Conservation (phyloP, 2,329 filamentous ascomycete genomes). For the Colletotrichum noveboracense region DNA sequence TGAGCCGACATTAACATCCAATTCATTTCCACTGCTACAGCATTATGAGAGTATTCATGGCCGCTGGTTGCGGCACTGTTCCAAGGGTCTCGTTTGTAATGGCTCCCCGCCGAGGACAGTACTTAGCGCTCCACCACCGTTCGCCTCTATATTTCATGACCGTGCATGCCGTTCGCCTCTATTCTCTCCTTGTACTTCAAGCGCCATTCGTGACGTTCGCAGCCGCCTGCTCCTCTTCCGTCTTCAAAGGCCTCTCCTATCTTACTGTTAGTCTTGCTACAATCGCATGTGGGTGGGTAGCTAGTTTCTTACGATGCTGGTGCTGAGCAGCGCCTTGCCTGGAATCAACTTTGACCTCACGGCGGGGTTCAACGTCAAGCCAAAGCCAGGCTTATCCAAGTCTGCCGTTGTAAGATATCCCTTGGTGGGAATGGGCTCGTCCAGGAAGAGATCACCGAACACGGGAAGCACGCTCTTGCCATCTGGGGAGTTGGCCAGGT, state of each 20-base stretch:
- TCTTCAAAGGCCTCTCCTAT: slow-evolving; percentile 12
- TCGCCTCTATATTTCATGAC: not conserved
- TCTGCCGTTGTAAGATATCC: slow-evolving; percentile 81
- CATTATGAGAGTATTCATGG: not conserved
- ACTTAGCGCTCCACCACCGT: not conserved
- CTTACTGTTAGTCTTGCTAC: not conserved
- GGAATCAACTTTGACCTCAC: slow-evolving; percentile 76
- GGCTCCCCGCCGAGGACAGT: not conserved
- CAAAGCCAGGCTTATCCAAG: slow-evolving; percentile 90
- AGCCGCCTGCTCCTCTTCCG: slow-evolving; percentile 19
- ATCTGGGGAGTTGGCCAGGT: slow-evolving; percentile 90
- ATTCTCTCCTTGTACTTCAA: slow-evolving; percentile 32
- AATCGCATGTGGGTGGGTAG: not conserved
- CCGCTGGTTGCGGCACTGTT: not conserved
- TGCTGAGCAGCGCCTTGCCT: slow-evolving; percentile 74
- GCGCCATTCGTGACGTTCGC: slow-evolving; percentile 27
- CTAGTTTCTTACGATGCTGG: slow-evolving; percentile 41
- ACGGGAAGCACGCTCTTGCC: slow-evolving; percentile 89
- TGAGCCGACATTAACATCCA: not conserved
- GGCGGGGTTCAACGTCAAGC: slow-evolving; percentile 82
- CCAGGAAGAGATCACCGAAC: slow-evolving; percentile 88
- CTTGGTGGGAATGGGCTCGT: slow-evolving; percentile 86
- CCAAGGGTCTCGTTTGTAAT: not conserved
- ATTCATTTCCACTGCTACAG: not conserved
- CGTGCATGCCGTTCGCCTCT: slow-evolving; percentile 33